phyloP scores from a whole-genome alignment of 495 filamentous ascomycete genomes.

The Poronia punctata region DNA sequence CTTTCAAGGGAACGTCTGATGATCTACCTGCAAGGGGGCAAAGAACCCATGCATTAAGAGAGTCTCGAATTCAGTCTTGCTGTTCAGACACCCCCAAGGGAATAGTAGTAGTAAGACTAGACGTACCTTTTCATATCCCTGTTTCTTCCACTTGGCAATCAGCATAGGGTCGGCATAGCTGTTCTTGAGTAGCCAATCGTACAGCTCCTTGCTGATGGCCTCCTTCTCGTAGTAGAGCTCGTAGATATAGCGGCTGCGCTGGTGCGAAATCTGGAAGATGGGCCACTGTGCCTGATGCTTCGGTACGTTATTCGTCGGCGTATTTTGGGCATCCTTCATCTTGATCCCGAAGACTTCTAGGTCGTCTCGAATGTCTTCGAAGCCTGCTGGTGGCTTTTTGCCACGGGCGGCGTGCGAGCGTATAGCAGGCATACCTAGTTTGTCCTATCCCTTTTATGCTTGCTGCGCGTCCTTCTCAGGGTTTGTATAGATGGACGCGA shows the following conservation, averaged over 20 bases:
- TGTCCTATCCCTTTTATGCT: not conserved
- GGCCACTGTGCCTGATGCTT: slow-evolving; percentile 90
- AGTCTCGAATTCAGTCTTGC: not conserved
- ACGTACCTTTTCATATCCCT: slow-evolving; percentile 92
- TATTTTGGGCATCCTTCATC: slow-evolving; percentile 96
- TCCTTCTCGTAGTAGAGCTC: slow-evolving; percentile 98
- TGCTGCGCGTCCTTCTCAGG: not conserved
- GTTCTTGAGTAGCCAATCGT: slow-evolving; percentile 96
- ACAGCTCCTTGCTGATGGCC: slow-evolving; percentile 82
- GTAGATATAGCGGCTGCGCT: slow-evolving; percentile 89
- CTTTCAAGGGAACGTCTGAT: not conserved
- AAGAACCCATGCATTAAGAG: not conserved
- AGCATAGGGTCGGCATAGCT: slow-evolving; percentile 88
- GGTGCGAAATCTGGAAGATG: slow-evolving; percentile 95
- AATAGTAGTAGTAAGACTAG: slow-evolving; percentile 1
- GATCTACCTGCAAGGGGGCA: not conserved
- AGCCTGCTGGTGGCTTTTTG: slow-evolving; percentile 90
- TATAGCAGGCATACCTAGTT: slow-evolving; percentile 71
- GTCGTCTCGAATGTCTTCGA: slow-evolving; percentile 94
- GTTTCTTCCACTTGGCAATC: slow-evolving; percentile 99
- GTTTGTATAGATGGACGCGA: not conserved
- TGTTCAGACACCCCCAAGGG: not conserved
- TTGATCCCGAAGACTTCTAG: slow-evolving; percentile 93
- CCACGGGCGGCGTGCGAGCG: slow-evolving; percentile 57
- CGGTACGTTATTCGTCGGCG: slow-evolving; percentile 44